These are phyloP conservation scores for Xylaria polymorpha DNA, from an alignment of 2,329 filamentous ascomycete species.

Conservation along the genomic window DNA sequence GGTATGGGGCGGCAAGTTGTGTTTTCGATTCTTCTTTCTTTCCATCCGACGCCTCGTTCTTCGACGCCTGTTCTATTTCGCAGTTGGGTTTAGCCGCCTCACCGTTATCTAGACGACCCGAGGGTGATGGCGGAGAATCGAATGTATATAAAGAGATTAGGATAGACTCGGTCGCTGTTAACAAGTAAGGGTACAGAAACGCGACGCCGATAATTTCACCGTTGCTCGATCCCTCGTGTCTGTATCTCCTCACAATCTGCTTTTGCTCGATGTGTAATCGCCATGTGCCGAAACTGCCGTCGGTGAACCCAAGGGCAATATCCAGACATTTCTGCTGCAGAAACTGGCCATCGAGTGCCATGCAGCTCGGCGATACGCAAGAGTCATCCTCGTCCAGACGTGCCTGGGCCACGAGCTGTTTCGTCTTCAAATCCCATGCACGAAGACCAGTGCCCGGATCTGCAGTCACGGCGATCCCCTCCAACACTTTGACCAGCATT, in stretches of 20 bases:
- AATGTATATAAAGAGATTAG: conserved; percentile 82
- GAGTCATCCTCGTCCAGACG: conserved; percentile 48
- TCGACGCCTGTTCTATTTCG: neutral
- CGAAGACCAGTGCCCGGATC: conserved; percentile 77
- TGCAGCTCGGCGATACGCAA: conserved; percentile 64
- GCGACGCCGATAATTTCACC: conserved; percentile 77
- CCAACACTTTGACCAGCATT: conserved; percentile 81
- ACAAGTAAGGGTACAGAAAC: conserved; percentile 77
- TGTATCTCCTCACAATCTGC: conserved; percentile 63
- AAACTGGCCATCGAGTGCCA: conserved; percentile 71
- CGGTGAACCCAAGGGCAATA: conserved; percentile 75
- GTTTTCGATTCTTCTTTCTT: neutral
- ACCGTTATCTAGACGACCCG: neutral
- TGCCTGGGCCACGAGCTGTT: conserved; percentile 66
- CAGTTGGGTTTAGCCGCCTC: conserved; percentile 24
- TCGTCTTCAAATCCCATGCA: conserved; percentile 79
- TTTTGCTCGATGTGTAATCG: conserved; percentile 61
- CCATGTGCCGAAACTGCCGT: conserved; percentile 80
- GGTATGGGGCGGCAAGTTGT: conserved; percentile 57
- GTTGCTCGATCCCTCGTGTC: conserved; percentile 70
- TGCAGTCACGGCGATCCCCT: conserved; percentile 81
- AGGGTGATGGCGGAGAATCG: conserved; percentile 46
- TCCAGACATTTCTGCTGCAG: conserved; percentile 61
- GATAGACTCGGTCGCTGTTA: conserved; percentile 81
- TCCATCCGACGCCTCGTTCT: neutral